A percentile compares a stretch with the other conserved stretches of the same genome.
phyloP scores from a whole-genome alignment of 176 grass and related monocot species.

The Hyparrhenia diplandra region DNA sequence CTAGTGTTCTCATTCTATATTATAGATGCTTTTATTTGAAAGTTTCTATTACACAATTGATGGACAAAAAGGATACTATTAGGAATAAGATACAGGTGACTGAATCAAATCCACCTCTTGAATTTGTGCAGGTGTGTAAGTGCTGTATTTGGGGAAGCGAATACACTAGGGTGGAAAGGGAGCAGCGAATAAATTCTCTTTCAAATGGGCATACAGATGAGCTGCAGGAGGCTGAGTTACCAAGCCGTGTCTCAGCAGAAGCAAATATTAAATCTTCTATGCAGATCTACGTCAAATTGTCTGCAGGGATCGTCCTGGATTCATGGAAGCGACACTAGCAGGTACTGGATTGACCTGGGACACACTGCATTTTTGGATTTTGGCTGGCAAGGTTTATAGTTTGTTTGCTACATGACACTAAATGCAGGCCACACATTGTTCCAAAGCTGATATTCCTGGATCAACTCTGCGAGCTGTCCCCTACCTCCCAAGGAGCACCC shows the following conservation, averaged over 20 bases:
- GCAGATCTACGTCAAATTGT: conserved; percentile 87
- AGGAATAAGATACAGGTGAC: not conserved
- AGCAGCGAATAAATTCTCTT: conserved; percentile 70
- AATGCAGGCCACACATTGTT: conserved; percentile 64
- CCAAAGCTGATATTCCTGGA: conserved; percentile 93
- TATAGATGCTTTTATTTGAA: not conserved
- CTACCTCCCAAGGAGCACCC: conserved; percentile 89
- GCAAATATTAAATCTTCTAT: conserved; percentile 91
- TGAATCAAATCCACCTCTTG: not conserved
- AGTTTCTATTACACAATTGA: not conserved
- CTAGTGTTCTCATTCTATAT: not conserved
- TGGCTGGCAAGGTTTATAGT: not conserved
- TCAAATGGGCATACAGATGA: conserved; percentile 75
- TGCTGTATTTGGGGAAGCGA: conserved; percentile 90
- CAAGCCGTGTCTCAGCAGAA: conserved; percentile 68
- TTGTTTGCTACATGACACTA: conserved; percentile 7
- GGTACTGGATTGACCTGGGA: conserved; percentile 41
- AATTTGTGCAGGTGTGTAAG: conserved; percentile 64
- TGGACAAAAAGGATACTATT: not conserved
- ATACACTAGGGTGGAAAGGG: conserved; percentile 75
- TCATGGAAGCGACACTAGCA: conserved; percentile 88
- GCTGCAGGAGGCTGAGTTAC: conserved; percentile 61
- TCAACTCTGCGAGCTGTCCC: conserved; percentile 80
- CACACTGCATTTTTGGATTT: conserved; percentile 6
- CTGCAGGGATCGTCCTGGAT: conserved; percentile 81